These are phyloP conservation scores for Cupressus sempervirens DNA, from an alignment of 75 land plant species.

Conservation along the genomic window DNA sequence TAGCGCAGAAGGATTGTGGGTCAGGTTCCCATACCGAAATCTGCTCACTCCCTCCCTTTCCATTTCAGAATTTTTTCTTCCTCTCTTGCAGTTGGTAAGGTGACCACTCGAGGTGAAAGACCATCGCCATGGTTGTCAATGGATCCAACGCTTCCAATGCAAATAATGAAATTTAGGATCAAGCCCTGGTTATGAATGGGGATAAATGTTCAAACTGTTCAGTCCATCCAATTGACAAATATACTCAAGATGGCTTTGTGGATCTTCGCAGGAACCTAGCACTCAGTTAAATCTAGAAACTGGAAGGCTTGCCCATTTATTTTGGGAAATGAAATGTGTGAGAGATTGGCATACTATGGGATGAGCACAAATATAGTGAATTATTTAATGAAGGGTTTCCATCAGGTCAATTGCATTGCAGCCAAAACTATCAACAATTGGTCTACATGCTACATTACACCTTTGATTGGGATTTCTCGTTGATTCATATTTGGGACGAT, in stretches of 20 bases:
- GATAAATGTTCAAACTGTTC: not conserved
- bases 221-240: constrained; percentile 15
- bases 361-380: constrained; percentile 52
- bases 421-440: constrained; percentile 56
- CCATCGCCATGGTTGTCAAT: no score
- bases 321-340: constrained; percentile 81
- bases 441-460: constrained; percentile 57
- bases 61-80: no score
- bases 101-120: no score
- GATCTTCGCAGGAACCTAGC: constrained; percentile 62
- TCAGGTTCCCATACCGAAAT: no score
- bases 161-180: no score
- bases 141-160: no score
- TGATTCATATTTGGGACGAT: constrained; percentile 69
- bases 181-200: not conserved
- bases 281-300: constrained; percentile 57
- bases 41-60: no score
- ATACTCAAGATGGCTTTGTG: constrained; percentile 77
- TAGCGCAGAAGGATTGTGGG: no score
- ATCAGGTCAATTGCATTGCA: constrained; percentile 42
- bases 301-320: constrained; percentile 80
- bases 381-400: constrained; percentile 38
- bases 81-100: no score
- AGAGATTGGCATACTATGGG: constrained; percentile 90
- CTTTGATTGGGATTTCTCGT: constrained; percentile 67